Base-by-base conservation (phyloP, 352 stramenopile species). In the Pythium coloratum region DNA sequence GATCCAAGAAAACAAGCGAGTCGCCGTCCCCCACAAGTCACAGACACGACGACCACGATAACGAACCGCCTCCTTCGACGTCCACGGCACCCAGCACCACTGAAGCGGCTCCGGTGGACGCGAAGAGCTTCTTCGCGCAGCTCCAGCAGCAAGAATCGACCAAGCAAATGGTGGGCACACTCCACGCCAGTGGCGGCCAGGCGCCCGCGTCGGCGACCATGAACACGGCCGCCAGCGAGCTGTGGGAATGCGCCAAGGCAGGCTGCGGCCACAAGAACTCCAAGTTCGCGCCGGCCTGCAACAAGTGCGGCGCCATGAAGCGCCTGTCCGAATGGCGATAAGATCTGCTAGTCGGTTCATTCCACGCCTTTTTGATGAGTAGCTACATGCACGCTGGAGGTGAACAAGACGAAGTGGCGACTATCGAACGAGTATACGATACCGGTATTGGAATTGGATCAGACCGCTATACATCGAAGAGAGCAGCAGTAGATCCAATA, bases 251-350 rank as follows among this genome's bases (percentile, higher is more conserved):
- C 58, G 74, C 69, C 59, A 88, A 88, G 47, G 72, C 79, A 44
- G 76, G 75, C 13, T 93, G 84, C 46, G 84, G 84, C 32, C 70
- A 93, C 55, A 78, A 77, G 65, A 93, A 93, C 69, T 82, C 59
- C 30, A 93, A 90, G 59, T 74, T 87, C 55, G 79, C 82, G 10
- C 57, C 70, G 2, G 64, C 75, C 10, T 93, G 84, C 69, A 87
- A 70, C 62, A 91, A 93, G 62, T 93, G 84, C 62, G 81, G 81
- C 46, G 81, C 84, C 13, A 93, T 93, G 81, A 90, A 89, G 71
- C 82, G 84, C 30, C 76, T 93, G 67, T 86, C 67, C 32, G 81
- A 93, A 71, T 93, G 84, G 84, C 73, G 84, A 53, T 92, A 78
- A 18, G 20, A 20, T 20, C 6, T 14, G 16, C 7, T 44, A 40